Base-by-base conservation (phyloP, 345 rosid genomes). In the Clarkia xantiana region DNA sequence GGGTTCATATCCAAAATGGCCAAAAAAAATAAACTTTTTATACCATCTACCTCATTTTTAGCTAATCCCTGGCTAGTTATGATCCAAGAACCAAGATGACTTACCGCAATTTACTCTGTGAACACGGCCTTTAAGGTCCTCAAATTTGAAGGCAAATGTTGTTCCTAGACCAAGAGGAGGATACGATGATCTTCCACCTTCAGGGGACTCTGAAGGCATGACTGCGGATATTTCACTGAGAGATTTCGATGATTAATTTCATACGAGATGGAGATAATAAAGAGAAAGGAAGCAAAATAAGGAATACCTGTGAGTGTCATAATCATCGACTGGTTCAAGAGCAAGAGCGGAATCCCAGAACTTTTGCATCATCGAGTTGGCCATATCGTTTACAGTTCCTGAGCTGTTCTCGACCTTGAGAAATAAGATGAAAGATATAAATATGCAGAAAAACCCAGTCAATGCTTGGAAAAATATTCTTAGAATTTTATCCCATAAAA, bases 261-360 rank as follows among this genome's bases (percentile, higher is more conserved):
- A 23, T 34, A 59, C 59, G 19, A 44, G 52, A 56, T 58, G 44
- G 45, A 39, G 40, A 40, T 17, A 53, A 52, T 43, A 46, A 10
- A 20, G 34, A 45, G 41, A 48, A 12, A 29, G 57, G 45, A 38
- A 57, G n/a, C 14, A 57, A 59, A 17, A 50, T n/a, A 14, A 45
- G 42, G 11, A 29, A 54, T 54, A 81, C 94, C 98, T 91, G n/a
- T 77, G 84, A 42, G 95, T 76, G 44, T 93, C 99, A 46, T 70
- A 82, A 66, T 87, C 95, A 59, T 85, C 95, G 16, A 81, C 75
- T 16, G 97, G 90, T 22, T 93, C 99, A 61, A 87, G 74, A 13
- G 95, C 75, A 68, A 93, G 88, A 12, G 95, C 83, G 18, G 97
- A 87, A 62, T 93, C 99, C 99, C 97, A 93, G 55, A 93, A 93